A percentile compares a stretch with the other conserved stretches of the same genome.
Conservation (phyloP, 2,329 filamentous ascomycete genomes). For the Diaporthe caulivora region DNA sequence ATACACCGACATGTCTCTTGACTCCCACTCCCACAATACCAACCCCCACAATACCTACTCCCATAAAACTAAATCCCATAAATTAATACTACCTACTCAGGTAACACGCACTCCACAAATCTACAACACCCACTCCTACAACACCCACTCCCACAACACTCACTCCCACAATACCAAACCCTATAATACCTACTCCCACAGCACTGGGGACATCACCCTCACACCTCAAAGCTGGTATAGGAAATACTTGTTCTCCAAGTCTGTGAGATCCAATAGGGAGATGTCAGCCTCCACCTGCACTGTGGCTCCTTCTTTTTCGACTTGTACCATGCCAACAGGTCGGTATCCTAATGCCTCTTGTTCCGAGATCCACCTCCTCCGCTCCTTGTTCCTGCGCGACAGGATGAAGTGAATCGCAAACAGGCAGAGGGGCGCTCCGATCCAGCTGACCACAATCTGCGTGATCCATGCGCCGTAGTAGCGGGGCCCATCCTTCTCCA, state of each 20-base stretch:
- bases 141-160: no score
- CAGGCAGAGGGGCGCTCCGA: constrained; percentile 50
- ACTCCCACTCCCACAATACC: no score
- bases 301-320: constrained; percentile 48
- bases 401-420: constrained; percentile 51
- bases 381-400: constrained; percentile 47
- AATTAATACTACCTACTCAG: no score
- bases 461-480: constrained; percentile 50
- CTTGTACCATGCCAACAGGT: constrained; percentile 42
- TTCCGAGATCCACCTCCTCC: constrained; percentile 46
- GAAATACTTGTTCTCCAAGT: constrained; percentile 54
- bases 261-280: constrained; percentile 53
- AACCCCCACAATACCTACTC: no score
- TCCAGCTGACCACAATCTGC: constrained; percentile 50
- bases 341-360: constrained; percentile 42
- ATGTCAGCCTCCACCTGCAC: constrained; percentile 50
- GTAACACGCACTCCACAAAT: no score
- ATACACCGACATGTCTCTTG: no score
- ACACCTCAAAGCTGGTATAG: constrained; percentile 48
- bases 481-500: constrained; percentile 45
- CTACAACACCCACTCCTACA: no score
- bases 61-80: no score
- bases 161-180: no score
- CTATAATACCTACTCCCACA: no score
- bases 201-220: background rate